Evolutionary conservation across 805 yeast species (phyloP).

Genomic region (Sugiyamaella mastotermitis): DNA sequence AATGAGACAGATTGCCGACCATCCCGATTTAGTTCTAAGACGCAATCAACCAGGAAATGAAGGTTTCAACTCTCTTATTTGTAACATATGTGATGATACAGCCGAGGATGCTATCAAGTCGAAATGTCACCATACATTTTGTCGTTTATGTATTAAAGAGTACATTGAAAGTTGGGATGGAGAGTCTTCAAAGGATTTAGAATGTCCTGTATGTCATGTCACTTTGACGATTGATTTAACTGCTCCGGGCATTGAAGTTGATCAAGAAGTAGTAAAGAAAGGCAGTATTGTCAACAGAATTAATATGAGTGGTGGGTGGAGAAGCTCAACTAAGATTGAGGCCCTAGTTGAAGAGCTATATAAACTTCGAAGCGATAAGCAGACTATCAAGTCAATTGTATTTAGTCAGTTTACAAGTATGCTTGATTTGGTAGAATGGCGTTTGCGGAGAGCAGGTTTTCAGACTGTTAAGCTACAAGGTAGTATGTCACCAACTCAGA

Average conservation of each 20-base stretch:
- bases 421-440: slow-evolving; percentile 95
- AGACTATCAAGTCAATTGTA: slow-evolving; percentile 91
- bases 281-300: slow-evolving; percentile 79
- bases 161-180: slow-evolving; percentile 76
- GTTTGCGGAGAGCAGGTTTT: slow-evolving; percentile 90
- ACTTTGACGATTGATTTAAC: slow-evolving; percentile 84
- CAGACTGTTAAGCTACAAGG: slow-evolving; percentile 93
- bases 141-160: slow-evolving; percentile 87
- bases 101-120: slow-evolving; percentile 97
- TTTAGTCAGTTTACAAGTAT: slow-evolving; percentile 96
- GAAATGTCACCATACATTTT: slow-evolving; percentile 88
- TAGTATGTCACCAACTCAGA: slow-evolving; percentile 91
- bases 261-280: slow-evolving; percentile 46
- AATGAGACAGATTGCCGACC: slow-evolving; percentile 98
- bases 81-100: slow-evolving; percentile 94
- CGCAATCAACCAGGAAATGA: slow-evolving; percentile 43
- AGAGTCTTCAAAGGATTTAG: slow-evolving; percentile 41
- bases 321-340: slow-evolving; percentile 92
- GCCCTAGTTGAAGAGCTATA: slow-evolving; percentile 92
- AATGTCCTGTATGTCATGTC: slow-evolving; percentile 96
- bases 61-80: slow-evolving; percentile 52
- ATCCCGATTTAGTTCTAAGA: slow-evolving; percentile 89
- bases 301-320: slow-evolving; percentile 79
- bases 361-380: slow-evolving; percentile 74
- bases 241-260: slow-evolving; percentile 70